Conservation (phyloP, 2,329 filamentous ascomycete species). For the Aureobasidium vineae region DNA sequence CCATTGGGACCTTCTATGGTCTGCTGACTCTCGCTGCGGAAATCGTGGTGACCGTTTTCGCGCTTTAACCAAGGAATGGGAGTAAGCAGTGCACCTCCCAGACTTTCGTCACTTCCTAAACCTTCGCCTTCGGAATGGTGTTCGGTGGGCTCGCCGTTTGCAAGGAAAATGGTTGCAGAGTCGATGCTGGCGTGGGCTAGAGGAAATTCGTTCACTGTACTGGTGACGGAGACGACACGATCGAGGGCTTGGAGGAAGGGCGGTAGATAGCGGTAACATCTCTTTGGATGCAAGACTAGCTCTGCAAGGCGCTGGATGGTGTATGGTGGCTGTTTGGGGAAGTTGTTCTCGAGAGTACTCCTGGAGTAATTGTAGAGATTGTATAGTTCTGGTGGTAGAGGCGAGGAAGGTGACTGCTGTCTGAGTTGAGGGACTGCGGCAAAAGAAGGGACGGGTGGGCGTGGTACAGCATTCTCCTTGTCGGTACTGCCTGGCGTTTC, state of each 20-base stretch:
- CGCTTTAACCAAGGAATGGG: slow-evolving; percentile 81
- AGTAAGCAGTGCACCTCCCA: slow-evolving; percentile 87
- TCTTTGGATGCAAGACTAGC: slow-evolving; percentile 71
- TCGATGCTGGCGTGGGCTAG: slow-evolving; percentile 60
- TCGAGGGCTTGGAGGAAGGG: slow-evolving; percentile 89
- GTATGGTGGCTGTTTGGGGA: slow-evolving; percentile 75
- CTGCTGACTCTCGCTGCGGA: slow-evolving; percentile 72
- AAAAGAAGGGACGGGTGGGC: slow-evolving; percentile 46
- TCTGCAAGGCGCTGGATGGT: slow-evolving; percentile 91
- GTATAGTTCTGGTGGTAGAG: slow-evolving; percentile 62
- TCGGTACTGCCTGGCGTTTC: slow-evolving; percentile 50
- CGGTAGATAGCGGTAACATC: slow-evolving; percentile 77
- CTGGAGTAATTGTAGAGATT: slow-evolving; percentile 48
- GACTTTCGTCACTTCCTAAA: slow-evolving; percentile 79
- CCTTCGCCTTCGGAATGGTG: slow-evolving; percentile 54
- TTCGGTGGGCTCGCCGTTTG: slow-evolving; percentile 58
- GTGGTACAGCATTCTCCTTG: slow-evolving; percentile 61
- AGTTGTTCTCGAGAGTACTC: slow-evolving; percentile 50
- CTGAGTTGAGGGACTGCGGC: slow-evolving; percentile 32
- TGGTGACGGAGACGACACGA: slow-evolving; percentile 86
- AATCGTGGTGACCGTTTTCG: slow-evolving; percentile 46
- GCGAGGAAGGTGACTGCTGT: neutral
- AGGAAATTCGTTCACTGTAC: slow-evolving; percentile 75
- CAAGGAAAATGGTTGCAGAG: slow-evolving; percentile 43
- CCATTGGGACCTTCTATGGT: slow-evolving; percentile 80